Evolutionary conservation across 2,329 filamentous ascomycete genomes (phyloP).

Genomic region (Botryotinia convoluta): DNA sequence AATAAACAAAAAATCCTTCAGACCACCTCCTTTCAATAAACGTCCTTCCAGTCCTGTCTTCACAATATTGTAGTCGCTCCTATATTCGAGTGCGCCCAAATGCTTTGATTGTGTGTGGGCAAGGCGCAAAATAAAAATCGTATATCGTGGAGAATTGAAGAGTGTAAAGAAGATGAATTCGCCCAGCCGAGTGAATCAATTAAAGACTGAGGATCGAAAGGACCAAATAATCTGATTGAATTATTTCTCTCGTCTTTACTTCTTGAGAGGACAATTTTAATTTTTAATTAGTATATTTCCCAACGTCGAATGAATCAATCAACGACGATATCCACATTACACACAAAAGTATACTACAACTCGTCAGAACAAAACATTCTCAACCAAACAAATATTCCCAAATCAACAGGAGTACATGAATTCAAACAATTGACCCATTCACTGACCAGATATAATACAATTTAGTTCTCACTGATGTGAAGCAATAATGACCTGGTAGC

Average conservation of each 20-base stretch:
- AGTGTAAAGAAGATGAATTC: background rate
- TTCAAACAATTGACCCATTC: constrained; percentile 30
- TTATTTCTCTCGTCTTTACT: background rate
- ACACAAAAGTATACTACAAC: constrained; percentile 28
- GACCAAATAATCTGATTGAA: background rate
- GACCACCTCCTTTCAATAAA: background rate
- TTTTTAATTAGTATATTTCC: constrained; percentile 7
- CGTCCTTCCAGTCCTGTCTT: background rate
- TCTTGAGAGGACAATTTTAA: background rate
- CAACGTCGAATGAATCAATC: constrained; percentile 10
- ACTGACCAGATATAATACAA: constrained; percentile 39
- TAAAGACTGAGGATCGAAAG: background rate
- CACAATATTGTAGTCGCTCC: background rate
- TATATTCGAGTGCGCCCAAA: background rate
- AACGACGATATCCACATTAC: constrained; percentile 13
- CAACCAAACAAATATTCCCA: constrained; percentile 16
- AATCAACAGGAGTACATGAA: constrained; percentile 23
- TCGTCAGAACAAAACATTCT: constrained; percentile 28
- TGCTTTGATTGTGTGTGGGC: background rate
- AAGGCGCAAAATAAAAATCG: background rate
- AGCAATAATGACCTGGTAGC: constrained; percentile 27
- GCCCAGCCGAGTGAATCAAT: constrained; percentile 2
- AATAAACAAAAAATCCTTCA: background rate
- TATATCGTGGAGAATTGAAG: background rate
- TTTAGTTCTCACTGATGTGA: constrained; percentile 26